phyloP scores from a whole-genome alignment of 805 yeast genomes.

The Teunomyces stri region DNA sequence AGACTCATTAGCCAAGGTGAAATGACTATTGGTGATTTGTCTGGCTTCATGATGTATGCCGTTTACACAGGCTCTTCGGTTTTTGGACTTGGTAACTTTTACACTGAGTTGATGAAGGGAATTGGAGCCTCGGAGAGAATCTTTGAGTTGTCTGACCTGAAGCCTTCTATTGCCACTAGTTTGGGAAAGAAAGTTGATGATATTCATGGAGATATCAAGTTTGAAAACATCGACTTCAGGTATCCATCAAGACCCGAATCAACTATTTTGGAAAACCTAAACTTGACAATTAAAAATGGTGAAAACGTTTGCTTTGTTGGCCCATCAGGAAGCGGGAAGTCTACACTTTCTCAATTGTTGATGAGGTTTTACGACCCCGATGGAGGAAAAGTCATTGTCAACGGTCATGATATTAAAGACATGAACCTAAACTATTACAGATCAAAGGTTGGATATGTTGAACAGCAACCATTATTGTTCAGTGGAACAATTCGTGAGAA shows the following conservation, averaged over 20 bases:
- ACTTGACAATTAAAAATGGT: conserved; percentile 67
- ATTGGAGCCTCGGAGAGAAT: conserved; percentile 93
- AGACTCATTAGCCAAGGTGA: conserved; percentile 75
- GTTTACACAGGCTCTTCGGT: conserved; percentile 92
- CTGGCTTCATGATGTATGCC: conserved; percentile 94
- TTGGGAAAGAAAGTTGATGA: conserved; percentile 49
- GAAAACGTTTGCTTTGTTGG: conserved; percentile 93
- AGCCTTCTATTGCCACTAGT: conserved; percentile 68
- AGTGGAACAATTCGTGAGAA: conserved; percentile 85
- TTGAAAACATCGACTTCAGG: conserved; percentile 61
- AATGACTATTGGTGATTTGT: conserved; percentile 80
- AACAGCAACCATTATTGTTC: conserved; percentile 88
- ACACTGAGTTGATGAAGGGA: conserved; percentile 94
- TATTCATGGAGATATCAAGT: conserved; percentile 56
- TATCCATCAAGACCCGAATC: conserved; percentile 85
- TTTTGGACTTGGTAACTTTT: conserved; percentile 86
- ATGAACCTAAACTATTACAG: conserved; percentile 74
- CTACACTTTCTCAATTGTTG: conserved; percentile 77
- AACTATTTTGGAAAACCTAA: conserved; percentile 58
- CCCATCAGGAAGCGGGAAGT: conserved; percentile 96
- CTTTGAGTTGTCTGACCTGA: conserved; percentile 79
- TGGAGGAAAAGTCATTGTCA: conserved; percentile 61
- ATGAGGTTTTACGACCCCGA: conserved; percentile 81
- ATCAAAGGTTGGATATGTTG: conserved; percentile 79
- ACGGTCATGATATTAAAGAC: conserved; percentile 58